Evolutionary conservation across 2,329 filamentous ascomycete genomes (phyloP).

Genomic region (Cryoendolithus antarcticus): DNA sequence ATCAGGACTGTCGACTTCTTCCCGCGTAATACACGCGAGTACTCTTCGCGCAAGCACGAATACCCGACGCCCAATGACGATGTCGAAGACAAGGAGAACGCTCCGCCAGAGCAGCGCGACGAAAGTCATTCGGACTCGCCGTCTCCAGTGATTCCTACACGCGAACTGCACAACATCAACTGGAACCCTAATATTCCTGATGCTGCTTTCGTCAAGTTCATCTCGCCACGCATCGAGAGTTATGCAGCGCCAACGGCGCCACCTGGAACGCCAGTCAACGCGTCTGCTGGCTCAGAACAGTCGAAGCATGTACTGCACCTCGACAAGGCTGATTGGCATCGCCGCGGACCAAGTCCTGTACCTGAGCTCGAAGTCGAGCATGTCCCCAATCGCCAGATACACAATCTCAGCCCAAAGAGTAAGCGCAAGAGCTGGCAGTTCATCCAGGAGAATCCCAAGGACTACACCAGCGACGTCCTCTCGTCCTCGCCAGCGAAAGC

Average conservation of each 20-base stretch:
- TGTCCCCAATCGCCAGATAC: conserved; percentile 11
- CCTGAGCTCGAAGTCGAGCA: conserved; percentile 3
- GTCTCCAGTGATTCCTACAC: conserved; percentile 10
- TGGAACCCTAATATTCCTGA: conserved; percentile 12
- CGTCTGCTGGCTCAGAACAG: neutral
- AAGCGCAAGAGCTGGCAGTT: conserved; percentile 16
- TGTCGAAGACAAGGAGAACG: conserved; percentile 13
- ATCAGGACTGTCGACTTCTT: conserved; percentile 28
- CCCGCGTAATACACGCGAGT: conserved; percentile 24
- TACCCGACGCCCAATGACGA: conserved; percentile 10
- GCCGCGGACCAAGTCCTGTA: neutral
- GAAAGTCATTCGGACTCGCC: neutral
- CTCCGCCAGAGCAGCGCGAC: neutral
- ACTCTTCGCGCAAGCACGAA: conserved; percentile 22
- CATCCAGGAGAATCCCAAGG: conserved; percentile 15
- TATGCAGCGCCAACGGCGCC: conserved; percentile 12
- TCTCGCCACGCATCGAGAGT: conserved; percentile 2
- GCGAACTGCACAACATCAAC: conserved; percentile 11
- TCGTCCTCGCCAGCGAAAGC: conserved; percentile 10
- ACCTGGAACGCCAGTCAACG: conserved; percentile 16
- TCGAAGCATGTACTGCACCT: neutral
- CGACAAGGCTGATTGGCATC: neutral
- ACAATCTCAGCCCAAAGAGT: conserved; percentile 20
- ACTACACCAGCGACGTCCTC: conserved; percentile 1
- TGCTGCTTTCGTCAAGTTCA: conserved; percentile 3